Evolutionary conservation across 2,329 filamentous ascomycete genomes (phyloP).

Genomic region (Lithohypha guttulata): DNA sequence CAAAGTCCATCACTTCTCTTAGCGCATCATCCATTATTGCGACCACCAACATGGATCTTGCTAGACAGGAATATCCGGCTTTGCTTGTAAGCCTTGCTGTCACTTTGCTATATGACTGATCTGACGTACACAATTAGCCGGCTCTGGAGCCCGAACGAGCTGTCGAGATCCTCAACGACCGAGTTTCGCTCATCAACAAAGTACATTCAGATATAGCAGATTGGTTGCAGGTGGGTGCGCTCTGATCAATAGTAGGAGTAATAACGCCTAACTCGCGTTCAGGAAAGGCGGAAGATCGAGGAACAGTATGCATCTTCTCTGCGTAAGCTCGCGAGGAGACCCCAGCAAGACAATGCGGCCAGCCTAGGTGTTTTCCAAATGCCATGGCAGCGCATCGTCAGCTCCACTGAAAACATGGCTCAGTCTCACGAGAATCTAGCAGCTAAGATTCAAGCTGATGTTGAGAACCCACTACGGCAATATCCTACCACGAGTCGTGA

Average conservation of each 20-base stretch:
- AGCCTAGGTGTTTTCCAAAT: conserved; percentile 83
- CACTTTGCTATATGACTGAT: no score
- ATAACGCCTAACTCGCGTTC: conserved; percentile 16
- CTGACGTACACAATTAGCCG: conserved; percentile 43
- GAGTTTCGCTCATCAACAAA: conserved; percentile 74
- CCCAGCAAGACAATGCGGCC: conserved; percentile 61
- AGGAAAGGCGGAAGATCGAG: conserved; percentile 90
- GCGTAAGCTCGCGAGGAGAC: conserved; percentile 66
- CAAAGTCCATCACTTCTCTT: no score
- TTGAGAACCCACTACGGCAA: conserved; percentile 70
- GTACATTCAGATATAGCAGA: conserved; percentile 88
- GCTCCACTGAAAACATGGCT: conserved; percentile 68
- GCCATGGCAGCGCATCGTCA: conserved; percentile 81
- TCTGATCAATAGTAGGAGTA: conserved; percentile 7
- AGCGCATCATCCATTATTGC: no score
- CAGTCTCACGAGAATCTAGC: conserved; percentile 73
- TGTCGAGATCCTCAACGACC: conserved; percentile 69
- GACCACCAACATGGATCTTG: conserved; percentile 7
- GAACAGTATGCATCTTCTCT: conserved; percentile 77
- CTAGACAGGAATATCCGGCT: conserved; percentile 7
- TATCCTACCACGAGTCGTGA: conserved; percentile 64
- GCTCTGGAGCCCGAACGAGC: conserved; percentile 73
- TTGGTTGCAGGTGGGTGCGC: conserved; percentile 70
- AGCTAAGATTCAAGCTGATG: conserved; percentile 72
- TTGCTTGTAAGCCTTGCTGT: background rate